A percentile compares a stretch with the other conserved stretches of the same genome.
Conservation (phyloP, 2,329 filamentous ascomycete species). For the Trichoderma aggressivum region DNA sequence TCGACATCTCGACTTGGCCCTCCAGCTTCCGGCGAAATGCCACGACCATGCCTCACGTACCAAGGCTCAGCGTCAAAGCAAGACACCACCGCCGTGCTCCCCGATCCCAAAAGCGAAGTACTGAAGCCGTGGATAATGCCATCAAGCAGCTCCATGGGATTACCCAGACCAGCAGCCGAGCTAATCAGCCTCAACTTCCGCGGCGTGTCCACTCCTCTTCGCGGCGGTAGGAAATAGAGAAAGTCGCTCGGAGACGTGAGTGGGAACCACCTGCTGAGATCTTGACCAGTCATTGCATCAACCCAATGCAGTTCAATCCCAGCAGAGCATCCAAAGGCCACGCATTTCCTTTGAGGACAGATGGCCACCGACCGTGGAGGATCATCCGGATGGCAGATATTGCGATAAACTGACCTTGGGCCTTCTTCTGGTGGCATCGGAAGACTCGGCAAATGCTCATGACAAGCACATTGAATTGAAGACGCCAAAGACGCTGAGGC, state of each 20-base stretch:
- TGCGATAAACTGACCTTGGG: conserved; percentile 35
- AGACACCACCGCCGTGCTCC: conserved; percentile 24
- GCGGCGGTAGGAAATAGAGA: conserved; percentile 58
- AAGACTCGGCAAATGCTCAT: conserved; percentile 21
- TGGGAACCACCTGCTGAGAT: conserved; percentile 54
- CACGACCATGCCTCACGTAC: background rate
- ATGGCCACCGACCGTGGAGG: conserved; percentile 63
- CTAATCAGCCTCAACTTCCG: conserved; percentile 61
- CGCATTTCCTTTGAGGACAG: conserved; percentile 60
- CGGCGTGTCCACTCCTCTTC: conserved; percentile 45
- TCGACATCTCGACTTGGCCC: background rate
- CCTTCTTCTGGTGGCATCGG: conserved; percentile 33
- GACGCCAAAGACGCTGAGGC: background rate
- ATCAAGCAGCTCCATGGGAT: conserved; percentile 22
- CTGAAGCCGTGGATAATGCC: conserved; percentile 25
- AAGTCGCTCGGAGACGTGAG: conserved; percentile 52
- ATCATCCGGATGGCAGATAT: conserved; percentile 59
- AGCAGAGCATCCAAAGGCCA: conserved; percentile 61
- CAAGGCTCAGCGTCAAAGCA: conserved; percentile 19
- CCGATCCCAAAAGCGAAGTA: conserved; percentile 23
- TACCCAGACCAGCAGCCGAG: conserved; percentile 45
- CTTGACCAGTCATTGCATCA: conserved; percentile 44
- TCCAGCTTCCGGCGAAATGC: background rate
- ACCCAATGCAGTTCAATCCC: conserved; percentile 63
- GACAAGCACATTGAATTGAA: conserved; percentile 26